Percentiles rank a stretch among this genome's conserved stretches.
Evolutionary conservation across 345 rosid species (phyloP).

Genomic region (Brassica cretica): DNA sequence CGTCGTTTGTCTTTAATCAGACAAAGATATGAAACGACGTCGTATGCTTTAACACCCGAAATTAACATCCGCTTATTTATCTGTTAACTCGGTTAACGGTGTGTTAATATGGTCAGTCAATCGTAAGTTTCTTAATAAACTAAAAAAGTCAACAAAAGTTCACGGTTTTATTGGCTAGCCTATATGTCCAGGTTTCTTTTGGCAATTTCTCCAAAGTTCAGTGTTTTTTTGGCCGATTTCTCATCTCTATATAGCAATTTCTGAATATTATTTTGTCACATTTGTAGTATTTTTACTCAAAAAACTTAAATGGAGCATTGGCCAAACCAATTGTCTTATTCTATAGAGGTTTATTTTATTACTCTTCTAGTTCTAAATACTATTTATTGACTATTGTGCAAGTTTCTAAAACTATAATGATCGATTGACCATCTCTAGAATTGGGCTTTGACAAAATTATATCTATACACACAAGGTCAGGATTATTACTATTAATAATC

Average conservation of each 20-base stretch:
- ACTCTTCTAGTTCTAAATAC: not conserved
- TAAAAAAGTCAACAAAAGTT: no score
- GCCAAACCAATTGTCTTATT: not conserved
- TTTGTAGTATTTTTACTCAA: slow-evolving; percentile 10
- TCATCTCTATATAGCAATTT: not conserved
- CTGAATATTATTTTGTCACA: not conserved
- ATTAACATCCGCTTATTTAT: no score
- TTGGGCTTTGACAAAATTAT: slow-evolving; percentile 7
- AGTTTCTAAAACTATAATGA: slow-evolving; percentile 18
- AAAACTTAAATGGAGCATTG: not conserved
- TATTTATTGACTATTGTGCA: slow-evolving; percentile 3
- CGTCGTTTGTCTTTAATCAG: no score
- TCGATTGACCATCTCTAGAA: slow-evolving; percentile 17
- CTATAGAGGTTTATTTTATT: not conserved
- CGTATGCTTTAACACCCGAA: no score
- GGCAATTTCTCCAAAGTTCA: no score
- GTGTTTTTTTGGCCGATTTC: no score
- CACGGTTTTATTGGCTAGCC: no score
- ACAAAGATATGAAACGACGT: no score
- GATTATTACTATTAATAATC: not conserved
- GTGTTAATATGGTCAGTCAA: no score
- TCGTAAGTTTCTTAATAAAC: no score
- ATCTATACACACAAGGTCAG: not conserved
- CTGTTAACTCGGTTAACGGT: no score
- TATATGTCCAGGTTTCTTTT: no score